A percentile compares a stretch with the other conserved stretches of the same genome.
Conservation (phyloP, 176 grass and related monocot species). For the bread wheat (Triticum aestivum) region IWGSC_CS_RefSeq_v2.1 NC_057809.1:52113033-52113532, state of each 20-base stretch:
- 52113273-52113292: constrained; percentile 47
- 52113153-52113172: neutral
- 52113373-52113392: neutral
- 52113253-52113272: constrained; percentile 30
- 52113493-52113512: constrained; percentile 51
- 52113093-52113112: neutral
- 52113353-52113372: neutral
- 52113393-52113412: neutral
- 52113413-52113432: constrained; percentile 60
- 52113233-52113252: constrained; percentile 1
- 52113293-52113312: constrained; percentile 32
- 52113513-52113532: constrained; percentile 50
- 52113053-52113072: too few species aligned
- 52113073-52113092: too few species aligned
- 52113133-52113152: neutral
- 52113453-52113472: constrained; percentile 9
- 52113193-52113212: neutral
- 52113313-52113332: constrained; percentile 40
- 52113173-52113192: neutral
- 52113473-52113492: constrained; percentile 12
- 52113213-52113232: neutral
- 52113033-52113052: too few species aligned
- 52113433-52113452: constrained; percentile 29
- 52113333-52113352: neutral
- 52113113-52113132: neutral